These are phyloP conservation scores for Lupinus albus DNA, from an alignment of 306 rosid species.

Conservation along the genomic window DNA sequence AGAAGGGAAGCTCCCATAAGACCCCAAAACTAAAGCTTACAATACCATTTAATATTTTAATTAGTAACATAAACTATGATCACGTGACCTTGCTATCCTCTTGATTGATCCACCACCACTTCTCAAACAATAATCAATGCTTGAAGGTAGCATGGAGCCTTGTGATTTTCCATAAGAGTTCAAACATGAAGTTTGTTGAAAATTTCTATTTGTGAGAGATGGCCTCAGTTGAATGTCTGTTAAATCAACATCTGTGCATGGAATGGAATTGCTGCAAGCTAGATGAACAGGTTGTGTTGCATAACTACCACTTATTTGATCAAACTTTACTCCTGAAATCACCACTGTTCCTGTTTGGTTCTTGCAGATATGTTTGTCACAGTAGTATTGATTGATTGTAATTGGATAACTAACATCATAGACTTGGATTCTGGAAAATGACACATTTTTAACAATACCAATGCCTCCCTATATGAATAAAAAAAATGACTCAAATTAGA, in stretches of 20 bases:
- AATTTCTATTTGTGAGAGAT: slow-evolving; percentile 37
- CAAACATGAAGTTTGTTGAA: slow-evolving; percentile 59
- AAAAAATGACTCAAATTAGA: slow-evolving; percentile 1
- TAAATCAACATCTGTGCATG: slow-evolving; percentile 79
- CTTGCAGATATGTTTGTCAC: slow-evolving; percentile 80
- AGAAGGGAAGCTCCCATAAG: slow-evolving; percentile 63
- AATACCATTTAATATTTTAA: neutral
- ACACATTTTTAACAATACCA: slow-evolving; percentile 85
- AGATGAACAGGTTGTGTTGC: slow-evolving; percentile 66
- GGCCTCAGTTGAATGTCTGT: slow-evolving; percentile 71
- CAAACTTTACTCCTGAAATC: slow-evolving; percentile 64
- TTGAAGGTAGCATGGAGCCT: slow-evolving; percentile 66
- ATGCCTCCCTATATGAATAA: slow-evolving; percentile 66
- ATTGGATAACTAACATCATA: slow-evolving; percentile 72
- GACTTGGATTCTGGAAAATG: slow-evolving; percentile 77
- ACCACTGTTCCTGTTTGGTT: slow-evolving; percentile 69
- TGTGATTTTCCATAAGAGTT: slow-evolving; percentile 80
- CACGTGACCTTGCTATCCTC: slow-evolving; percentile 68
- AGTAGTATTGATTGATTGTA: slow-evolving; percentile 81
- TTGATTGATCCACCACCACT: slow-evolving; percentile 56
- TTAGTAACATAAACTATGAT: slow-evolving; percentile 46
- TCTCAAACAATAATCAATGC: slow-evolving; percentile 76
- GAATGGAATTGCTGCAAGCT: slow-evolving; percentile 75
- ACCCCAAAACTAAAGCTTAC: neutral
- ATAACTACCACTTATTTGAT: slow-evolving; percentile 64